Percentiles rank a stretch among this genome's conserved stretches.
Conservation (phyloP, 202 grass and related monocot genomes). For the Bolboschoenoplectus hybrid region DNA sequence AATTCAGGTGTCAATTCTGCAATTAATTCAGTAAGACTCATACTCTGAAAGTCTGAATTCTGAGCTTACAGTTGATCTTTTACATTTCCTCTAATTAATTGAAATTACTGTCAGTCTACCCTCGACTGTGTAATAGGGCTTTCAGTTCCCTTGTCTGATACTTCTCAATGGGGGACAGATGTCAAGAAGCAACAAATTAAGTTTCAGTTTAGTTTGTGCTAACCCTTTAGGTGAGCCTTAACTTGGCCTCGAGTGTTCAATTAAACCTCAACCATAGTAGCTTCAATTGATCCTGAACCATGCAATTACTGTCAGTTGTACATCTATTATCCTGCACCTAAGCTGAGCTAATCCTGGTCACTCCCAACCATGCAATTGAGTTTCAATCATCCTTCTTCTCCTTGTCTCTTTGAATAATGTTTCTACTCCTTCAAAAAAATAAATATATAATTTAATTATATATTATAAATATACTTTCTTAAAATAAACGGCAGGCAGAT, state of each 20-base stretch:
- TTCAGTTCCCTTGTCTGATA: not conserved
- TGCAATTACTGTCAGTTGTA: not conserved
- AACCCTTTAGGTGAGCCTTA: not conserved
- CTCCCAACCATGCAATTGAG: not conserved
- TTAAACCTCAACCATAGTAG: not conserved
- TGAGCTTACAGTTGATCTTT: not conserved
- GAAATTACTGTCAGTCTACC: conserved; percentile 19
- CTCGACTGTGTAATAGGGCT: not conserved
- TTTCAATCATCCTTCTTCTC: not conserved
- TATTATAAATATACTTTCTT: not conserved
- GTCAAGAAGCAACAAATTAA: not conserved
- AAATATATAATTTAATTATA: not conserved
- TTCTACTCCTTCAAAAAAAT: not conserved
- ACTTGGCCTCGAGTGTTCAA: not conserved
- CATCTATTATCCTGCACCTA: not conserved
- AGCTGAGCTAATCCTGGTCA: not conserved
- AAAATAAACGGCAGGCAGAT: not conserved
- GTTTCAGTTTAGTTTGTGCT: conserved; percentile 14
- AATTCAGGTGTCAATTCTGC: not conserved
- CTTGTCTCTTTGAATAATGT: conserved; percentile 1
- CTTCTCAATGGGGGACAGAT: not conserved
- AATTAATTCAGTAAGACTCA: not conserved
- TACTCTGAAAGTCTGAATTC: not conserved
- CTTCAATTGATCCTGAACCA: conserved; percentile 8
- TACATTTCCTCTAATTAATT: not conserved